Conservation (phyloP, 176 grass and related monocot species). For the Echinochloa phyllopogon region DNA sequence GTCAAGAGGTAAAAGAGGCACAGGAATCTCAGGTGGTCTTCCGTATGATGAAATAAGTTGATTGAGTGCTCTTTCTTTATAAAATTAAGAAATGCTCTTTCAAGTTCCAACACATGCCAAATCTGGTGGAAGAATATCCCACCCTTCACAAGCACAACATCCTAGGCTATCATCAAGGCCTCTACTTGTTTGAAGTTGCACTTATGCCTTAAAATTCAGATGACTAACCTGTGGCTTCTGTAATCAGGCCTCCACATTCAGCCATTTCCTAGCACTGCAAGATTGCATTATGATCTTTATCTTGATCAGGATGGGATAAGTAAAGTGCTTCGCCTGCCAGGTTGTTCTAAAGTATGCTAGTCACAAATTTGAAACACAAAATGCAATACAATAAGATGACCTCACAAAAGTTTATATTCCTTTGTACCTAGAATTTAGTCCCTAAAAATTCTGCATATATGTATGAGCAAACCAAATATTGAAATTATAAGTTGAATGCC, state of each 20-base stretch:
- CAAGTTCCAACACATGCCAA: neutral
- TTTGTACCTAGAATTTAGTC: slow-evolving; percentile 15
- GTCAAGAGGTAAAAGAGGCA: neutral
- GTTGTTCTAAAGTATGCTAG: neutral
- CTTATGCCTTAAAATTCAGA: neutral
- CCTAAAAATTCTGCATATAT: neutral
- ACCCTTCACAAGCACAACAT: neutral
- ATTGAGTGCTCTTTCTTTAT: neutral
- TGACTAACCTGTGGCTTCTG: neutral
- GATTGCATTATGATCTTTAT: slow-evolving; percentile 11
- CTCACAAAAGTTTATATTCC: neutral
- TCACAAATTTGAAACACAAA: neutral
- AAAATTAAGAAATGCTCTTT: neutral
- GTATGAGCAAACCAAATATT: neutral
- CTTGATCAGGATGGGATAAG: neutral
- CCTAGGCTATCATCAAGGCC: neutral
- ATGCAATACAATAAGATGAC: neutral
- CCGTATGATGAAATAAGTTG: neutral
- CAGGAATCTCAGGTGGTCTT: neutral
- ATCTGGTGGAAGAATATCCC: slow-evolving; percentile 1
- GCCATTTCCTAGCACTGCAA: neutral
- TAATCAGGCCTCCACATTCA: neutral
- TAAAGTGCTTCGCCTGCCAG: neutral
- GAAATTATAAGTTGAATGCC: neutral
- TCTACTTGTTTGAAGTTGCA: slow-evolving; percentile 5